Evolutionary conservation across 176 grass and related monocot genomes (phyloP), one percentile per base, ranked within the genome.

Genomic region (Typha latifolia): DNA sequence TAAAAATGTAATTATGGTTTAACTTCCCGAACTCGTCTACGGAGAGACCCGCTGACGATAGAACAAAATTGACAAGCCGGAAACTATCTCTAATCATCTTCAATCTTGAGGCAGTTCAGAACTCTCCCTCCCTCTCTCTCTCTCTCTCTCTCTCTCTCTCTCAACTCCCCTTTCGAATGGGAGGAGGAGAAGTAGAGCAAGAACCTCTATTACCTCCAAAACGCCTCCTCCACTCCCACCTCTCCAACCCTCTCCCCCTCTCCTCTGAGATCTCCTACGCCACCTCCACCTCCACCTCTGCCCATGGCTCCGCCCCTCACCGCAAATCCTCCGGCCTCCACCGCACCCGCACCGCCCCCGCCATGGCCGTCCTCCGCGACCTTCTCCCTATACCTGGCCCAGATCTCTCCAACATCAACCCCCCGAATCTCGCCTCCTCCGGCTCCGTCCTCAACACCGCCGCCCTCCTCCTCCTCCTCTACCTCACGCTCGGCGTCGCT

Each of bases 361-460:
- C 53, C 14, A 59, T 59, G 53, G 53, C 53, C 53, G 53, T 59
- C 18, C 53, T 59, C 53, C 53, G 0, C 16, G 53, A 59, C 53
- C 53, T 59, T 18, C n/a, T 59, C 53, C 53, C 53, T 1, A 43
- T 43, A 6, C 37, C 37, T 10, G 37, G 1, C 1, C 1, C 37
- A 10, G 37, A 43, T 43, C 37, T 10, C 37, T 43, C 37, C 37
- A 43, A 43, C 7, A 43, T 43, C 37, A 43, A 8, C 8, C 37
- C 37, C 15, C 53, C 53, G 53, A n/a, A 59, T 59, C 53, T 19
- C 15, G 49, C 5, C 21, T 15, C 48, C 48, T 14, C 20, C 14
- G 52, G 76, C 13, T 82, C 82, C 50, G 73, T 79, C 61, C 69
- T 95, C 70, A 7, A 62, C 2, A 74, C 79, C 68, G 83, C 82